phyloP scores from a whole-genome alignment of 352 stramenopile genomes.

The Globisporangium barbulae region DNA sequence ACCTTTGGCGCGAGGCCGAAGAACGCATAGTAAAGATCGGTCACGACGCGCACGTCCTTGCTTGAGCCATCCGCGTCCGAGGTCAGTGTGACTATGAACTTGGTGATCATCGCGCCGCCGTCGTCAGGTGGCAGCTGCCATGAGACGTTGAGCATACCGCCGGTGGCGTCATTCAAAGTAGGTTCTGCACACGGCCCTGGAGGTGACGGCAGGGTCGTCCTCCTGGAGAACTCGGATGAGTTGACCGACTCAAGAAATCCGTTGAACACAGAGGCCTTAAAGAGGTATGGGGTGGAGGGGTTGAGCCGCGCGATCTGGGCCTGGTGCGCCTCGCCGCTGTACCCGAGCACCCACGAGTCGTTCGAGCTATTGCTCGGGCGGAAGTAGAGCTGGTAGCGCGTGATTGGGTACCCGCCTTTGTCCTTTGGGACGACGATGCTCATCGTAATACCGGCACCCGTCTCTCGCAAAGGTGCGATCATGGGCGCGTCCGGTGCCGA shows the following conservation, averaged over 20 bases:
- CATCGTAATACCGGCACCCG: conserved; percentile 49
- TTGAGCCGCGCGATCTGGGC: conserved; percentile 32
- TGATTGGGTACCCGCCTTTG: conserved; percentile 38
- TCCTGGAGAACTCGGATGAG: conserved; percentile 26
- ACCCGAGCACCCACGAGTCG: conserved; percentile 35
- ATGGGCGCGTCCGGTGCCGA: conserved; percentile 28
- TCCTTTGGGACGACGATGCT: conserved; percentile 42
- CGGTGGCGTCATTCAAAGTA: conserved; percentile 21
- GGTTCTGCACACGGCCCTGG: conserved; percentile 40
- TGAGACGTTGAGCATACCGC: conserved; percentile 42
- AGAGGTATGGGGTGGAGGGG: conserved; percentile 29
- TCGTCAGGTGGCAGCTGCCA: conserved; percentile 43
- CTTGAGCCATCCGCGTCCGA: conserved; percentile 30
- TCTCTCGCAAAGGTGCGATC: conserved; percentile 23
- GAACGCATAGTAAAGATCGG: conserved; percentile 24
- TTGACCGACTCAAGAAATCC: conserved; percentile 39
- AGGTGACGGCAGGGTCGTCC: conserved; percentile 39
- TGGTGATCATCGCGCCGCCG: conserved; percentile 28
- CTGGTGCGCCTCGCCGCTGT: conserved; percentile 21
- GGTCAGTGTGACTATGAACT: conserved; percentile 30
- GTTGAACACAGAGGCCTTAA: conserved; percentile 44
- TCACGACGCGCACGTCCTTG: conserved; percentile 4
- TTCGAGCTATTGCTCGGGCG: conserved; percentile 13
- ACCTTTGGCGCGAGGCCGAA: conserved; percentile 35
- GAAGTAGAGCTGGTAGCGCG: conserved; percentile 40